A percentile compares a stretch with the other conserved stretches of the same genome.
Conservation (phyloP, 2,329 filamentous ascomycete genomes). For the Xylariaceae sp. region DNA sequence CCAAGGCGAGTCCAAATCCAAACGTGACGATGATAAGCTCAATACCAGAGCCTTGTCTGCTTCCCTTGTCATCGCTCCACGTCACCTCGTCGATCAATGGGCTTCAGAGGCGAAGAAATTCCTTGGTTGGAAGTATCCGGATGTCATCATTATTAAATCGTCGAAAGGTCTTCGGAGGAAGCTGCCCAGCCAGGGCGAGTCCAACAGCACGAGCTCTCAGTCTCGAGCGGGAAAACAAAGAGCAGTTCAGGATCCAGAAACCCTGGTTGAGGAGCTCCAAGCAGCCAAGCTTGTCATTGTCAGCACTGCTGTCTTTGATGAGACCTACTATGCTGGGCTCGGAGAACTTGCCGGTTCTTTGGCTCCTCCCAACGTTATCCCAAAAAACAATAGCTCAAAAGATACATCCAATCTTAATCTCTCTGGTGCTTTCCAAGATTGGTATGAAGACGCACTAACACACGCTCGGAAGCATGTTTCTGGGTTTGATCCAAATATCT, state of each 20-base stretch:
- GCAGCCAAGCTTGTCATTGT: slow-evolving; percentile 48
- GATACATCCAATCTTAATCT: slow-evolving; percentile 16
- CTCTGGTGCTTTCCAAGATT: slow-evolving; percentile 32
- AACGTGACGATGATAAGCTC: slow-evolving; percentile 8
- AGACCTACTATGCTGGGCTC: slow-evolving; percentile 28
- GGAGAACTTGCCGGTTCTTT: slow-evolving; percentile 27
- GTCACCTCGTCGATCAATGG: slow-evolving; percentile 50
- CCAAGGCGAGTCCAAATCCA: slow-evolving; percentile 24
- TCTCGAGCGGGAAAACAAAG: slow-evolving; percentile 9
- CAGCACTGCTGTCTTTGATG: slow-evolving; percentile 37
- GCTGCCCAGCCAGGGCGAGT: slow-evolving; percentile 9
- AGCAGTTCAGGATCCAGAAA: neutral
- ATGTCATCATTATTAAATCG: slow-evolving; percentile 38
- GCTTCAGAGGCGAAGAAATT: slow-evolving; percentile 42
- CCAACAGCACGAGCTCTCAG: neutral
- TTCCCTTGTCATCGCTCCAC: slow-evolving; percentile 48
- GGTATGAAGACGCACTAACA: slow-evolving; percentile 30
- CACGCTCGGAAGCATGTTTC: slow-evolving; percentile 21
- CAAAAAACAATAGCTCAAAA: neutral
- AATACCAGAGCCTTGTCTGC: slow-evolving; percentile 42
- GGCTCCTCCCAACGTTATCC: slow-evolving; percentile 16
- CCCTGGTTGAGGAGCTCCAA: slow-evolving; percentile 28
- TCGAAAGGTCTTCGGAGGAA: slow-evolving; percentile 7
- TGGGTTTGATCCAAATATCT: slow-evolving; percentile 12
- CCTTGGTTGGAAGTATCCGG: slow-evolving; percentile 30